A percentile compares a stretch with the other conserved stretches of the same genome.
Evolutionary conservation across 1,284 basidiomycete species (phyloP).

Genomic region (Ceraceosorus bombacis): DNA sequence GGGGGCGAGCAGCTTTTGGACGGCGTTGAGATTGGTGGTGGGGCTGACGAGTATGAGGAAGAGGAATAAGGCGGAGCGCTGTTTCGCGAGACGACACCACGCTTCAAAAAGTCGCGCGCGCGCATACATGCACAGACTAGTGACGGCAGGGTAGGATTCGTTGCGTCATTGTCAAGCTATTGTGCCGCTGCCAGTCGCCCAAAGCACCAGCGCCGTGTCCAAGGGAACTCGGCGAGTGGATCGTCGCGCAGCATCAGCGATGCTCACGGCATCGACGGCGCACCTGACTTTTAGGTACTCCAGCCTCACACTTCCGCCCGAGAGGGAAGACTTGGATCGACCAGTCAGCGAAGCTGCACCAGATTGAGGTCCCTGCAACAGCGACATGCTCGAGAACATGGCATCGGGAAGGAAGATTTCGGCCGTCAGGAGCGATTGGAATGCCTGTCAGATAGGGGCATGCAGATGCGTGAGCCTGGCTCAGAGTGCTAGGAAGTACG

Average conservation of each 20-base stretch:
- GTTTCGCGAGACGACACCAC: too few relatives aligned
- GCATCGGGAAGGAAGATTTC: conserved; percentile 24
- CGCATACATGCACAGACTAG: too few relatives aligned
- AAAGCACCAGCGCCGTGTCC: too few relatives aligned
- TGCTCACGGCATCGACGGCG: not conserved
- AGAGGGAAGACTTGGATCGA: not conserved
- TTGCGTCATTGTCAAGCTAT: too few relatives aligned
- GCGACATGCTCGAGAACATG: not conserved
- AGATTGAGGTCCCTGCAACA: not conserved
- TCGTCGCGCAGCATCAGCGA: not conserved
- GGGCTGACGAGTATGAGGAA: too few relatives aligned
- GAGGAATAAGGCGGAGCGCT: too few relatives aligned
- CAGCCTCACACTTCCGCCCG: not conserved
- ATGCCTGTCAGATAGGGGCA: conserved; percentile 10
- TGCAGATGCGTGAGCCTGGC: not conserved
- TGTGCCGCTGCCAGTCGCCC: too few relatives aligned
- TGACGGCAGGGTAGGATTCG: too few relatives aligned
- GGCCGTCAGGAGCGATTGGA: conserved; percentile 11
- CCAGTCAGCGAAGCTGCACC: not conserved
- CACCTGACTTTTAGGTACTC: not conserved
- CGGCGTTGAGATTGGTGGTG: too few relatives aligned
- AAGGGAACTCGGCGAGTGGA: too few relatives aligned
- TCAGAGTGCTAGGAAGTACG: not conserved
- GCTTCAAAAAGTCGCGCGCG: too few relatives aligned
- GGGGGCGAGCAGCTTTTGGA: too few relatives aligned